Evolutionary conservation across 768 basidiomycete species (phyloP).

Genomic region (Auriscalpium orientale): DNA sequence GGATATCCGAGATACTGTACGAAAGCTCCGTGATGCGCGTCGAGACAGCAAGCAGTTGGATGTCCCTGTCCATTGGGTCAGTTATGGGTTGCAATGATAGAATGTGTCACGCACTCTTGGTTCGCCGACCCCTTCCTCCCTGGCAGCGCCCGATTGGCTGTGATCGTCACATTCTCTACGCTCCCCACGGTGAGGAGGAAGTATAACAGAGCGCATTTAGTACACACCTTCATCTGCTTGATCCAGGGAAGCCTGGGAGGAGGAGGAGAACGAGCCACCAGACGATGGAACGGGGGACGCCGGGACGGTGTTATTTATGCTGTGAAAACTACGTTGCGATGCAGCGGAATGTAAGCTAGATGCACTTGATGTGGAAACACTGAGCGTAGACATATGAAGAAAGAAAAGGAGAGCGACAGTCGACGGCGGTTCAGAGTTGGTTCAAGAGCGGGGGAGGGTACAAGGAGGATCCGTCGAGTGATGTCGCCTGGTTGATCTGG

Average conservation of each 20-base stretch:
- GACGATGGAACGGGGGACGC: constrained; percentile 18
- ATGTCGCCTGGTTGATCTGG: constrained; percentile 28
- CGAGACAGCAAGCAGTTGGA: constrained; percentile 69
- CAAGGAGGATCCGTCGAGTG: constrained; percentile 48
- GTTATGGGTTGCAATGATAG: not conserved
- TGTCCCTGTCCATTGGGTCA: constrained; percentile 41
- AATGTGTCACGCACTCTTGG: constrained; percentile 49
- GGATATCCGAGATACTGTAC: constrained; percentile 81
- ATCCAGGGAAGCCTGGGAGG: constrained; percentile 49
- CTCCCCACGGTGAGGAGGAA: constrained; percentile 2
- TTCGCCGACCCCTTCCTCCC: constrained; percentile 45
- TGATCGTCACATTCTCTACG: constrained; percentile 70
- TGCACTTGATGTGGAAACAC: constrained; percentile 4
- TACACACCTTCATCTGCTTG: constrained; percentile 57
- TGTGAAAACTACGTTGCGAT: constrained; percentile 18
- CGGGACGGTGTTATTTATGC: constrained; percentile 17
- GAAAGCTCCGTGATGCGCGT: constrained; percentile 84
- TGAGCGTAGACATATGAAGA: constrained; percentile 12
- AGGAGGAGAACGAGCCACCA: constrained; percentile 34
- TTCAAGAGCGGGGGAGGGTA: constrained; percentile 5
- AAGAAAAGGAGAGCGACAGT: constrained; percentile 16
- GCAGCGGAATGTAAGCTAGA: constrained; percentile 18
- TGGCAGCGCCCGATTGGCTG: constrained; percentile 39
- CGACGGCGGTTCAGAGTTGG: constrained; percentile 4
- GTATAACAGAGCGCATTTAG: constrained; percentile 7